Percentiles rank a stretch among this genome's conserved stretches.
phyloP scores from a whole-genome alignment of 1,139 yeast genomes.

The Blastobotrys persicus region DNA sequence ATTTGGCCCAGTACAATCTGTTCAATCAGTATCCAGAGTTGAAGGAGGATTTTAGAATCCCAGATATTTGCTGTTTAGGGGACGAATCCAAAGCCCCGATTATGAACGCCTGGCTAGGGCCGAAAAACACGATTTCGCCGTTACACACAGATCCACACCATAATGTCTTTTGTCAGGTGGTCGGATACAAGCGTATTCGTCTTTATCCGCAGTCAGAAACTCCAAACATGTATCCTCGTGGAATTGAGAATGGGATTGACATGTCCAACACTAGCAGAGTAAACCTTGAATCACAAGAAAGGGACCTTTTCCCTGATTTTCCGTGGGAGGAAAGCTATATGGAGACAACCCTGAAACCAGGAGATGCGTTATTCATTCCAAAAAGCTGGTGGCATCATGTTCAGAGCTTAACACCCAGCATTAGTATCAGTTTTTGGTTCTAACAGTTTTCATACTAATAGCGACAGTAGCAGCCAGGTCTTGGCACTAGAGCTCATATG shows the following conservation, averaged over 20 bases:
- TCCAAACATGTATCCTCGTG: slow-evolving; percentile 20
- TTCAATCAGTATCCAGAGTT: slow-evolving; percentile 24
- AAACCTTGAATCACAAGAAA: slow-evolving; percentile 13
- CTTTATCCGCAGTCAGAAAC: slow-evolving; percentile 20
- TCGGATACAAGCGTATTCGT: slow-evolving; percentile 30
- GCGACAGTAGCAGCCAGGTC: too few relatives aligned
- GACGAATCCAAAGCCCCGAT: slow-evolving; percentile 14
- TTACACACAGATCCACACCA: slow-evolving; percentile 28
- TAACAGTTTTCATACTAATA: too few relatives aligned
- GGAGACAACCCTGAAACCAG: slow-evolving; percentile 29
- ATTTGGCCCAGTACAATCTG: slow-evolving; percentile 28
- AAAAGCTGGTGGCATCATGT: slow-evolving; percentile 34
- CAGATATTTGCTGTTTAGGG: slow-evolving; percentile 22
- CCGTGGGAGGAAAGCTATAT: slow-evolving; percentile 26
- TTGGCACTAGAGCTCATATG: too few relatives aligned
- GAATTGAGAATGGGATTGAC: slow-evolving; percentile 12
- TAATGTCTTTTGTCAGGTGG: slow-evolving; percentile 30
- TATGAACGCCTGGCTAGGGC: slow-evolving; percentile 31
- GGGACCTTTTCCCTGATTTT: slow-evolving; percentile 23
- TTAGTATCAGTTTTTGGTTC: slow-evolving; percentile 32
- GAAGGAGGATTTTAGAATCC: slow-evolving; percentile 23
- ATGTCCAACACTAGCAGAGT: slow-evolving; percentile 4
- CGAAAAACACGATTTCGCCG: slow-evolving; percentile 30
- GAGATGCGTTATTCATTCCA: slow-evolving; percentile 31
- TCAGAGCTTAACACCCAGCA: slow-evolving; percentile 22